Base-by-base conservation (phyloP, 2,329 filamentous ascomycete genomes). In the Talaromyces atroroseus region DNA sequence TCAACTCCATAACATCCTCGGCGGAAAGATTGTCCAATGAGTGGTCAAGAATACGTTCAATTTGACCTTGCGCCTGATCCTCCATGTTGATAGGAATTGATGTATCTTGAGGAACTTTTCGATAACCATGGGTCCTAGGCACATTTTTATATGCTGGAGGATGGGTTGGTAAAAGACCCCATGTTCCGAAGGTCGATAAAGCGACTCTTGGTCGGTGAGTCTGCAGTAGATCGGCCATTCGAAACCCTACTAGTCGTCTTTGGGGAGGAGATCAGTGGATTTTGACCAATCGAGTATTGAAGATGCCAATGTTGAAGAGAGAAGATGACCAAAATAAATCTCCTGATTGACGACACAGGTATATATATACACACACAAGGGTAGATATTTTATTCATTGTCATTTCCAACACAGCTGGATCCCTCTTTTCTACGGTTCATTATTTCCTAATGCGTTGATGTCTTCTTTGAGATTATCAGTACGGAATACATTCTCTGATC, bases 81-180 rank as follows among this genome's bases (percentile, higher is more conserved):
- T 32, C 38, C 48, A 56, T 56, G 10, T 38, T 51, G 48, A 24
- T 29, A 44, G 12, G 5, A 51, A 20, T 38, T 51, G 36, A 18
- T 56, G 26, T n/a, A n/a, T n/a, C 18, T 50, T 12, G 45, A 54
- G 40, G 23, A 53, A 34, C 40, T 51, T 8, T 29, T 47, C 40
- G 48, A 56, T 38, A 8, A 23, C 32, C 16, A 46, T 20, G 26
- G 21, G 54, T 26, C 38, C 34, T 46, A 2, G 48, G 40, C 40
- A 40, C 48, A 40, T 56, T 51, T 47, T 56, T 51, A 51, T 56
- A 51, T 51, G 40, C 48, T 38, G 40, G 24, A 56, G 53, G 26
- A 23, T 3, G 24, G 24, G 50, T 45, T 24, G 2, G n/a, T 4
- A 29, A 16, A 47, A 16, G 16, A 8, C 23, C 12, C 26, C 32